Evolutionary conservation across 345 rosid species (phyloP).

Genomic region (Gossypium herbaceum): DNA sequence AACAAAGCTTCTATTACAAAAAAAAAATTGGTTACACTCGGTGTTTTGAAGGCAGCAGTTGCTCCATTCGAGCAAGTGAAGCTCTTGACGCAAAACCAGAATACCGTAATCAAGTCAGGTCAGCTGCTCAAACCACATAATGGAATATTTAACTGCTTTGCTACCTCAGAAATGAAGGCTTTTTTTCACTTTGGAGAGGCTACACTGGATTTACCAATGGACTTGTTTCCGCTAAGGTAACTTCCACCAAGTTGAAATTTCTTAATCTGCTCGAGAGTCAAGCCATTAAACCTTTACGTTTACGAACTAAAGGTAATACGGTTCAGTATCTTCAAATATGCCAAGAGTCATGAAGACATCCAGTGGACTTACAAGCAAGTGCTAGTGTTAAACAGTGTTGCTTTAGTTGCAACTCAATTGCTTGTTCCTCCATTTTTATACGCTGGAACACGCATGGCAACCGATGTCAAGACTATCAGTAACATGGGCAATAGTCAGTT

Average conservation of each 20-base stretch:
- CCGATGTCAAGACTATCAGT: background rate
- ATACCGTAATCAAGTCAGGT: conserved; percentile 59
- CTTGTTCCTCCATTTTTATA: background rate
- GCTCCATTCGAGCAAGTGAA: conserved; percentile 74
- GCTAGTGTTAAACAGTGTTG: background rate
- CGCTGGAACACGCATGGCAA: background rate
- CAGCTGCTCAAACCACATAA: conserved; percentile 70
- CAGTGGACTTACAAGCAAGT: background rate
- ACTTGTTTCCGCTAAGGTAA: conserved; percentile 19
- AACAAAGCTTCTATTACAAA: conserved; percentile 11
- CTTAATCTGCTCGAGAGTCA: background rate
- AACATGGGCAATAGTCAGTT: background rate
- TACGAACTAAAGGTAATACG: background rate
- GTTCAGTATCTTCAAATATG: background rate
- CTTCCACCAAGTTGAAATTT: background rate
- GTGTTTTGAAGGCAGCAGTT: conserved; percentile 50
- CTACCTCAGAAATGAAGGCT: conserved; percentile 51
- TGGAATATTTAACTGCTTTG: conserved; percentile 61
- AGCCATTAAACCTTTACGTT: background rate
- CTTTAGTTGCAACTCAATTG: background rate
- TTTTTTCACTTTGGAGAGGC: conserved; percentile 70
- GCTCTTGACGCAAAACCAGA: conserved; percentile 76
- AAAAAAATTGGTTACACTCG: conserved; percentile 29
- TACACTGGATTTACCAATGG: conserved; percentile 45
- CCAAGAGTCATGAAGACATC: background rate